Evolutionary conservation across 208 protist species (phyloP).

Genomic region (Phytomonas sp.): DNA sequence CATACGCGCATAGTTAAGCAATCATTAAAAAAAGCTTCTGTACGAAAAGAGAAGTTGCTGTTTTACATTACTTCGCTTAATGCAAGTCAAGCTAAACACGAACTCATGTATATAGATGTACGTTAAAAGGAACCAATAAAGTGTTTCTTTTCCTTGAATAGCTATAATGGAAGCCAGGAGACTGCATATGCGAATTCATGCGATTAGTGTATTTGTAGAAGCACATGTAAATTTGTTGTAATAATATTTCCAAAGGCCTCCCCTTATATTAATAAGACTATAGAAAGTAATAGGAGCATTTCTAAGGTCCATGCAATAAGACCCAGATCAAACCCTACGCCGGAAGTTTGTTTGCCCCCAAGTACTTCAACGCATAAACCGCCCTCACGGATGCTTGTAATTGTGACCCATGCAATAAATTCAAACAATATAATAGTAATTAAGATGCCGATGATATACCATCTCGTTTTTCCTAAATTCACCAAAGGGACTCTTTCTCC

Average conservation of each 20-base stretch:
- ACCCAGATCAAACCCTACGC: conserved; percentile 56
- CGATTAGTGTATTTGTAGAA: background rate
- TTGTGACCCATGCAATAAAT: conserved; percentile 56
- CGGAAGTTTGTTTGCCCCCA: conserved; percentile 33
- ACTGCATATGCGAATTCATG: background rate
- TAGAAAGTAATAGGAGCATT: conserved; percentile 22
- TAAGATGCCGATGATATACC: conserved; percentile 21
- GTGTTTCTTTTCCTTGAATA: background rate
- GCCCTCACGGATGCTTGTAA: conserved; percentile 23
- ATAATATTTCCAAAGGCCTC: background rate
- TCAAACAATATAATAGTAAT: conserved; percentile 27
- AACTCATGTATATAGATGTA: background rate
- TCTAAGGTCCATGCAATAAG: conserved; percentile 44
- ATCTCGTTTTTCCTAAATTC: conserved; percentile 31
- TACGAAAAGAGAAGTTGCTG: too few relatives aligned
- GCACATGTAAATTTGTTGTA: background rate
- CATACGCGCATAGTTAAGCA: background rate
- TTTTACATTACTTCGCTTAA: background rate
- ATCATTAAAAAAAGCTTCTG: background rate
- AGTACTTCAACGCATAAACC: conserved; percentile 27
- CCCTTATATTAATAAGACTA: conserved; percentile 23
- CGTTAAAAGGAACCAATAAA: background rate
- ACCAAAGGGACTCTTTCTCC: conserved; percentile 4
- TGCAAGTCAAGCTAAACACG: background rate
- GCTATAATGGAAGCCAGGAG: background rate